Conservation (phyloP, 1,284 basidiomycete genomes). For the Neolentinus lepideus region DNA sequence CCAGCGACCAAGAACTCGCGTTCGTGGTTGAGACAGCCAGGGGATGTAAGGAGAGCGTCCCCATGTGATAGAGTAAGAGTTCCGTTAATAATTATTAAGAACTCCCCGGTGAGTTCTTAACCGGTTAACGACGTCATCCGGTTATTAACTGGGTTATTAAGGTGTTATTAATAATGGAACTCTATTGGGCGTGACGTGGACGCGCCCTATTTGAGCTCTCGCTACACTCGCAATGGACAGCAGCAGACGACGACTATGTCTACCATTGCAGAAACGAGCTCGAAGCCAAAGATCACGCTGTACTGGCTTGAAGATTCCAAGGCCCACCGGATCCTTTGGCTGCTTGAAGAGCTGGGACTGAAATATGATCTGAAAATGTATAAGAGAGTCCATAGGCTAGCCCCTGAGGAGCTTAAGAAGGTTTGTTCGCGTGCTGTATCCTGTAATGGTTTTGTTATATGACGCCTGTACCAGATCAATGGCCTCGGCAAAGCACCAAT, state of each 20-base stretch:
- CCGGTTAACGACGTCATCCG: no score
- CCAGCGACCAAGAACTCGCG: background rate
- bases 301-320: constrained; percentile 1
- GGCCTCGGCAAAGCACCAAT: background rate
- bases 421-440: background rate
- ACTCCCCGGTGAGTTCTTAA: no score
- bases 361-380: constrained; percentile 1
- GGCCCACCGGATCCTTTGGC: constrained; percentile 1
- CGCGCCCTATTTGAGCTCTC: background rate
- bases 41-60: no score
- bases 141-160: no score
- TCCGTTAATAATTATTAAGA: no score
- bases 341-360: background rate
- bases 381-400: background rate
- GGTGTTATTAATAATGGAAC: no score
- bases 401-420: background rate
- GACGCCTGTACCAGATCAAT: background rate
- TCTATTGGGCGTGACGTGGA: background rate
- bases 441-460: background rate
- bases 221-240: background rate
- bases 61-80: no score
- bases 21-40: background rate
- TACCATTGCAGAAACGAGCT: background rate
- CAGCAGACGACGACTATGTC: background rate
- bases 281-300: background rate